phyloP scores from a whole-genome alignment of 1,284 basidiomycete genomes.

The Ustilago nuda region DNA sequence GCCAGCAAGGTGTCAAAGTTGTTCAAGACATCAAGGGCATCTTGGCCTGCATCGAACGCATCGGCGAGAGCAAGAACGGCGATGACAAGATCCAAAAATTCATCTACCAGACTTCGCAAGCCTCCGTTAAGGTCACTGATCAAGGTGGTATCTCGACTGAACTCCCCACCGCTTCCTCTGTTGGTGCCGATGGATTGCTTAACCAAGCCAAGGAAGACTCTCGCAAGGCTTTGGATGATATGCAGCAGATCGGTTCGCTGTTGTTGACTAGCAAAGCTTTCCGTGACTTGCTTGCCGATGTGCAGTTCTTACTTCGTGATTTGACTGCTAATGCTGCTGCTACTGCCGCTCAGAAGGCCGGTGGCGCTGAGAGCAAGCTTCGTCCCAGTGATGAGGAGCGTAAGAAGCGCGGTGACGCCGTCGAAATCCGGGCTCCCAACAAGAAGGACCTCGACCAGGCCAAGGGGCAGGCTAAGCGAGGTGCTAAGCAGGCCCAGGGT shows the following conservation, averaged over 20 bases:
- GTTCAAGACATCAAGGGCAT: constrained; percentile 55
- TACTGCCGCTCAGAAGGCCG: constrained; percentile 56
- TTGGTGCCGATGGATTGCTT: constrained; percentile 67
- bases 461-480: constrained; percentile 69
- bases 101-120: constrained; percentile 66
- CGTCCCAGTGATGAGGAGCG: constrained; percentile 56
- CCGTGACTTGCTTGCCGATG: constrained; percentile 70
- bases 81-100: constrained; percentile 71
- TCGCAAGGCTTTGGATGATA: constrained; percentile 68
- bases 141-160: constrained; percentile 31
- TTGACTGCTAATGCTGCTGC: constrained; percentile 71
- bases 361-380: constrained; percentile 61
- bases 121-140: constrained; percentile 59
- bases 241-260: constrained; percentile 70
- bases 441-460: constrained; percentile 68
- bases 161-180: constrained; percentile 32
- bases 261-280: constrained; percentile 71
- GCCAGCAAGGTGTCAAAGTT: constrained; percentile 50
- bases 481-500: constrained; percentile 67
- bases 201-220: constrained; percentile 67
- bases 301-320: constrained; percentile 70
- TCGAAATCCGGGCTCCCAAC: constrained; percentile 57
- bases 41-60: constrained; percentile 52
- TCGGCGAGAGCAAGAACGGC: constrained; percentile 58
- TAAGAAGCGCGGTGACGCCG: constrained; percentile 62